A percentile compares a stretch with the other conserved stretches of the same genome.
Conservation (phyloP, 2,329 filamentous ascomycete species). For the Camptophora hylomeconis region DNA sequence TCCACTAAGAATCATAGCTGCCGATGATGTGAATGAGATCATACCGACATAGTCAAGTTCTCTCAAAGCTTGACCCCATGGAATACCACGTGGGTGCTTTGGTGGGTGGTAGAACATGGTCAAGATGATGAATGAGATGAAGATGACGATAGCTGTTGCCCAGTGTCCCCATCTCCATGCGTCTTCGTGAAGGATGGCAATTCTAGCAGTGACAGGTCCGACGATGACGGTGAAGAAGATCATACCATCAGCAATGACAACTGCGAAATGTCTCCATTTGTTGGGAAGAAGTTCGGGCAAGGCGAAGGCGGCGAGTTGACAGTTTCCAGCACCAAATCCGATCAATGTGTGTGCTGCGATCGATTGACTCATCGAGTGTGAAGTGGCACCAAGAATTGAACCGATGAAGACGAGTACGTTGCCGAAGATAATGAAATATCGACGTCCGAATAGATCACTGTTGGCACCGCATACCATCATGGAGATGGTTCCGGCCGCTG, state of each 20-base stretch:
- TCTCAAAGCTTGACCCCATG: constrained; percentile 22
- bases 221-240: constrained; percentile 35
- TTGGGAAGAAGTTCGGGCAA: constrained; percentile 29
- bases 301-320: constrained; percentile 33
- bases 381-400: constrained; percentile 26
- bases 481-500: constrained; percentile 6
- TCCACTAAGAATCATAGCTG: constrained; percentile 26
- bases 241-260: constrained; percentile 30
- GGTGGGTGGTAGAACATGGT: constrained; percentile 30
- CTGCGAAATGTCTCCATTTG: constrained; percentile 35
- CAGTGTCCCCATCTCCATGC: constrained; percentile 39
- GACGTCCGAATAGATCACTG: constrained; percentile 35
- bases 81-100: constrained; percentile 26
- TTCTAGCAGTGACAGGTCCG: constrained; percentile 33
- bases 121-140: constrained; percentile 32
- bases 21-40: constrained; percentile 25
- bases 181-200: no score
- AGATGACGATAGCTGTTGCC: constrained; percentile 28
- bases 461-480: constrained; percentile 21
- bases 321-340: constrained; percentile 31
- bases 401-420: constrained; percentile 29
- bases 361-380: constrained; percentile 26
- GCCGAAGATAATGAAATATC: constrained; percentile 33
- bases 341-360: constrained; percentile 28
- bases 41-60: constrained; percentile 28